Percentiles rank a stretch among this genome's conserved stretches.
These are phyloP conservation scores for Leccinum uliginosum DNA, from an alignment of 768 basidiomycete species.

Conservation along the genomic window DNA sequence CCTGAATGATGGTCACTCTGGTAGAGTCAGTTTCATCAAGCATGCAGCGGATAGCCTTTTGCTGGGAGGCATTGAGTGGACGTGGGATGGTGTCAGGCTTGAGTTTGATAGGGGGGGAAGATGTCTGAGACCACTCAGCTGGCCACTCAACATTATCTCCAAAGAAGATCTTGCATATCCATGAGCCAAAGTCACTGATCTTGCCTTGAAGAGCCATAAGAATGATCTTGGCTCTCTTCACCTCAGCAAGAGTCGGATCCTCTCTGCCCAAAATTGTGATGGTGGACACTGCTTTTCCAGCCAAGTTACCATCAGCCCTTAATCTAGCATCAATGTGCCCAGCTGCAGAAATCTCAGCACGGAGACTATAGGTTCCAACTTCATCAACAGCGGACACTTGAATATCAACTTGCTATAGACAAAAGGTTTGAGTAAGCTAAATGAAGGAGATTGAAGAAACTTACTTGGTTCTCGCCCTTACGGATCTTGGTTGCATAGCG, in stretches of 20 bases:
- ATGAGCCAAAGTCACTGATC: constrained; percentile 31
- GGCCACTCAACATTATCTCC: constrained; percentile 35
- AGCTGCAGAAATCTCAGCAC: constrained; percentile 17
- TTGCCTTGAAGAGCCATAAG: constrained; percentile 35
- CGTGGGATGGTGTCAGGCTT: constrained; percentile 14
- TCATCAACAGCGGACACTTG: constrained; percentile 18
- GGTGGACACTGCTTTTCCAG: constrained; percentile 28
- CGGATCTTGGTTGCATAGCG: constrained; percentile 31
- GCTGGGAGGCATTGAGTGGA: constrained; percentile 39
- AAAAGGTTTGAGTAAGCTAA: background rate
- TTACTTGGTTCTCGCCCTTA: constrained; percentile 36
- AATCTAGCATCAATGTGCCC: constrained; percentile 20
- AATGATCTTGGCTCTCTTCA: constrained; percentile 30
- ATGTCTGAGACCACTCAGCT: constrained; percentile 25
- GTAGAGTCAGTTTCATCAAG: constrained; percentile 31
- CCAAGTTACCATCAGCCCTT: constrained; percentile 18
- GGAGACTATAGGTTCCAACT: constrained; percentile 21
- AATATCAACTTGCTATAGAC: constrained; percentile 16
- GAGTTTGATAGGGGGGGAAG: constrained; percentile 16
- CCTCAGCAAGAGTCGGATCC: constrained; percentile 56
- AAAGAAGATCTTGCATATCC: constrained; percentile 35
- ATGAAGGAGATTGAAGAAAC: background rate
- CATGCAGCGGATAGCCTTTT: constrained; percentile 34
- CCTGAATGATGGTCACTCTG: constrained; percentile 38
- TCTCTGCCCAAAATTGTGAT: constrained; percentile 53